Evolutionary conservation across 169 alveolate species (phyloP).

Genomic region (Cyclospora cayetanensis): DNA sequence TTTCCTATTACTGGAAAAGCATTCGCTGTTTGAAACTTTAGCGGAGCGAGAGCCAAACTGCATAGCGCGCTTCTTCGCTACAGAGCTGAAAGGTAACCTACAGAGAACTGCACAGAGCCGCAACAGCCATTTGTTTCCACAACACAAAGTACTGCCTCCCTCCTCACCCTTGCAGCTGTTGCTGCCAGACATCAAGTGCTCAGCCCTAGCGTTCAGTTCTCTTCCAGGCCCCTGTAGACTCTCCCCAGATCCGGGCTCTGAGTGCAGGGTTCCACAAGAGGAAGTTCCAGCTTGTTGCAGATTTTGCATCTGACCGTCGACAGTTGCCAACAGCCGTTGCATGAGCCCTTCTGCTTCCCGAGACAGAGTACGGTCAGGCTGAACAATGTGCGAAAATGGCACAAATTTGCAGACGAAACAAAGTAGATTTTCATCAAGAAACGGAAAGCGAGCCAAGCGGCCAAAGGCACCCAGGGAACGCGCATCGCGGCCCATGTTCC

Average conservation of each 20-base stretch:
- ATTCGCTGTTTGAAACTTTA: constrained; percentile 62
- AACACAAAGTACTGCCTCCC: neutral
- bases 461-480: constrained; percentile 49
- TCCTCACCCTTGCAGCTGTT: neutral
- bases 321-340: constrained; percentile 23
- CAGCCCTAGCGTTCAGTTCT: too few species aligned
- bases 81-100: constrained; percentile 46
- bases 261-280: too few species aligned
- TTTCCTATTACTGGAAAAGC: constrained; percentile 37
- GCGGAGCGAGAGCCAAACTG: constrained; percentile 74
- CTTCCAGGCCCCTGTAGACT: too few species aligned
- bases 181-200: too few species aligned
- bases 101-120: constrained; percentile 41
- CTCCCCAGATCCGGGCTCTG: too few species aligned
- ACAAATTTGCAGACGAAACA: constrained; percentile 12
- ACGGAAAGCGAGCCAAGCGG: constrained; percentile 64
- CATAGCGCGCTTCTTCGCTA: constrained; percentile 67
- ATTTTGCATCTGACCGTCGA: too few species aligned
- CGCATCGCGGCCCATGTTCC: constrained; percentile 71
- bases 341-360: constrained; percentile 2
- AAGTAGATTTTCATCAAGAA: constrained; percentile 51
- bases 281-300: too few species aligned
- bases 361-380: neutral
- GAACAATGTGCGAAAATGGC: constrained; percentile 34
- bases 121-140: constrained; percentile 60